Percentiles rank a stretch among this genome's conserved stretches.
These are phyloP conservation scores for Alternaria sp. DNA, from an alignment of 2,329 filamentous ascomycete genomes.

Conservation along the genomic window DNA sequence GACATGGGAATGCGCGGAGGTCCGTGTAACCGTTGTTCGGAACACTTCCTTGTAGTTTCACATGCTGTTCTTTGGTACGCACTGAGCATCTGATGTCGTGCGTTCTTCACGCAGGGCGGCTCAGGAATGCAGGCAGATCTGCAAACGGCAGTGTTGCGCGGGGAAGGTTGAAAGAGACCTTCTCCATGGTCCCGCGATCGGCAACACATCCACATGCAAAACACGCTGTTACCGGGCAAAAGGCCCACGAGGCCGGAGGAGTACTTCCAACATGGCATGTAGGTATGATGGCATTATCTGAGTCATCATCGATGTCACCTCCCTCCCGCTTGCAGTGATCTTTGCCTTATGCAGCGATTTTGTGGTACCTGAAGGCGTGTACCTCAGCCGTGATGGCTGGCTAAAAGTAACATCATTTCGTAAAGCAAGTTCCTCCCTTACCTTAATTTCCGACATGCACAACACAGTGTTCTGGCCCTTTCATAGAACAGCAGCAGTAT, in stretches of 20 bases:
- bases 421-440: background rate
- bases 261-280: background rate
- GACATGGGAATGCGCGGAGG: background rate
- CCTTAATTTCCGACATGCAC: background rate
- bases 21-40: background rate
- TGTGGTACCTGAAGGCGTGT: background rate
- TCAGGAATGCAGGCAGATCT: background rate
- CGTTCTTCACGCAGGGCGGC: conserved; percentile 5
- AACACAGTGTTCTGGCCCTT: background rate
- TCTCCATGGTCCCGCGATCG: conserved; percentile 4
- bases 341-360: background rate
- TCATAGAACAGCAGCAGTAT: background rate
- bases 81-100: conserved; percentile 5
- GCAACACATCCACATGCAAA: conserved; percentile 1
- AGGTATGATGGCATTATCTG: conserved; percentile 7
- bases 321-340: background rate
- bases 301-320: background rate
- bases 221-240: conserved; percentile 10
- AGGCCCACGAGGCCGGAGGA: conserved; percentile 3
- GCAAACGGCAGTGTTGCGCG: conserved; percentile 1
- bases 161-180: background rate
- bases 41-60: background rate
- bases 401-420: conserved; percentile 1
- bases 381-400: background rate
- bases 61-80: background rate